Conservation (phyloP, 805 yeast species). For the Wickerhamomyces chaumierensis region DNA sequence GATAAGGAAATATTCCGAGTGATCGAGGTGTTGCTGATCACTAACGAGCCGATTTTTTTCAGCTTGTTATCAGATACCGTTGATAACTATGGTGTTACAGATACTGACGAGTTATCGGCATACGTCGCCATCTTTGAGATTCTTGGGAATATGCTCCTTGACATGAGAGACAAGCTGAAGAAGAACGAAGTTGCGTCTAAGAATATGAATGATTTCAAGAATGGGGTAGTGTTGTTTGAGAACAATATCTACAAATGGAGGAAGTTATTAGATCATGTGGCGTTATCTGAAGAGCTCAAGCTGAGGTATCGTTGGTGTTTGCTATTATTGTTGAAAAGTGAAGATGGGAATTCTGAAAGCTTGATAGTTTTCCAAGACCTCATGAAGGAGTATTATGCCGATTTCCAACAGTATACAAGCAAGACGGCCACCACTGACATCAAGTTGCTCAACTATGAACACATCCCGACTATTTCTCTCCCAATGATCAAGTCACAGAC, state of each 20-base stretch:
- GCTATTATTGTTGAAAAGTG: conserved; percentile 31
- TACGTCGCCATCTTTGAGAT: conserved; percentile 33
- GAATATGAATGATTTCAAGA: conserved; percentile 19
- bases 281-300: conserved; percentile 5
- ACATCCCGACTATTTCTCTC: conserved; percentile 44
- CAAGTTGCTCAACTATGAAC: conserved; percentile 43
- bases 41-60: conserved; percentile 15
- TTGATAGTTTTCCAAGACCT: conserved; percentile 20
- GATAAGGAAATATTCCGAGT: conserved; percentile 10
- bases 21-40: conserved; percentile 10
- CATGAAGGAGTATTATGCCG: conserved; percentile 14
- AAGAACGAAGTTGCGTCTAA: conserved; percentile 13
- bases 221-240: conserved; percentile 27
- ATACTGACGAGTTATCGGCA: too few species aligned
- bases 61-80: neutral
- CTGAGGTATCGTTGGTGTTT: conserved; percentile 39
- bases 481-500: conserved; percentile 46
- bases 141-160: conserved; percentile 30
- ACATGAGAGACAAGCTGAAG: conserved; percentile 16
- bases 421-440: conserved; percentile 22
- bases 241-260: conserved; percentile 41
- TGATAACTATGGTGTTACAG: too few species aligned
- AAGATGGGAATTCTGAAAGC: conserved; percentile 20
- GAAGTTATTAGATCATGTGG: conserved; percentile 5
- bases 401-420: conserved; percentile 6